These are phyloP conservation scores for Urochloa ruziziensis DNA, from an alignment of 176 grass and related monocot genomes.

Conservation along the genomic window DNA sequence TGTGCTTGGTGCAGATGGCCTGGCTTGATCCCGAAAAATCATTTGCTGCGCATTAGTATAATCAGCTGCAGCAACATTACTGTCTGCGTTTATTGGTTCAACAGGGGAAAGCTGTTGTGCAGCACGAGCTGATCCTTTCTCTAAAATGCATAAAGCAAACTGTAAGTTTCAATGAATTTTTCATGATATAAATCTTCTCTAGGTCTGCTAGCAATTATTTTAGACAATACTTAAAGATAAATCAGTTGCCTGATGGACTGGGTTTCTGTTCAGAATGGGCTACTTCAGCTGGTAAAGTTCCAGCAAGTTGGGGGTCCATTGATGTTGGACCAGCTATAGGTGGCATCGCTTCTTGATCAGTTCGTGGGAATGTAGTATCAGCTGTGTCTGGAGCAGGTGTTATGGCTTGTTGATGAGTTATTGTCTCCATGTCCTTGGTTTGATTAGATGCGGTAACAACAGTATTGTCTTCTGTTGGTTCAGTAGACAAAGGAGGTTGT, in stretches of 20 bases:
- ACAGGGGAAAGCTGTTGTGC: not conserved
- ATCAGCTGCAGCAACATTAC: not conserved
- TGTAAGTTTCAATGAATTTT: conserved; percentile 13
- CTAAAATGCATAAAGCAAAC: conserved; percentile 21
- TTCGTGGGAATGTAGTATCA: not conserved
- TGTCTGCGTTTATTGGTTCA: conserved; percentile 22
- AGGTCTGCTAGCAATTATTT: not conserved
- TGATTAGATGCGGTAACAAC: not conserved
- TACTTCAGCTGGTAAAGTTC: too few species aligned
- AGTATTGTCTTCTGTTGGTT: not conserved
- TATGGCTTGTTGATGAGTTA: not conserved
- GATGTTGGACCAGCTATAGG: too few species aligned
- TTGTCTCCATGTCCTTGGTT: not conserved
- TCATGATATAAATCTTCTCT: conserved; percentile 6
- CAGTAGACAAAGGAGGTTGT: not conserved
- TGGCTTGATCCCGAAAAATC: conserved; percentile 12
- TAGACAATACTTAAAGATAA: not conserved
- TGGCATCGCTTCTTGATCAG: too few species aligned
- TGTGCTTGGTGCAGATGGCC: conserved; percentile 7
- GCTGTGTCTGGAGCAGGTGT: not conserved
- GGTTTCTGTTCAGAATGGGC: not conserved
- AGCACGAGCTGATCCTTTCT: not conserved
- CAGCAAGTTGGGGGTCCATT: too few species aligned
- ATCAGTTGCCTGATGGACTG: conserved; percentile 6
- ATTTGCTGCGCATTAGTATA: not conserved